These are phyloP conservation scores for Gaeumannomyces tritici DNA, from an alignment of 2,329 filamentous ascomycete genomes.

Conservation along the genomic window DNA sequence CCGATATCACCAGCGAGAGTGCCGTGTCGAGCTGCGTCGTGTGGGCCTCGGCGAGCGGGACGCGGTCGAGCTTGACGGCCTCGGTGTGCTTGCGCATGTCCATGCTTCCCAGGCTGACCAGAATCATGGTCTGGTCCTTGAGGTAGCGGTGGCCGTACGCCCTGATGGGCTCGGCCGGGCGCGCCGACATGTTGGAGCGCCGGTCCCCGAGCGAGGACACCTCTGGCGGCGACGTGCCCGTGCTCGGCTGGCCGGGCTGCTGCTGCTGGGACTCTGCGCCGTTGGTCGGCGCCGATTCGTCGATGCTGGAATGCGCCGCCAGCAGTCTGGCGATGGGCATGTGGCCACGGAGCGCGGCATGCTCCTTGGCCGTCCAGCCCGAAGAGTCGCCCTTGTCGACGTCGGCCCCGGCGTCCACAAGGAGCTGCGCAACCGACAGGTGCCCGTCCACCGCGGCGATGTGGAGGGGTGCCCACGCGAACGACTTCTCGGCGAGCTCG, in stretches of 20 bases:
- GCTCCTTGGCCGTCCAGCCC: constrained; percentile 90
- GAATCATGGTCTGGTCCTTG: constrained; percentile 75
- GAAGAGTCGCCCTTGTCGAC: constrained; percentile 69
- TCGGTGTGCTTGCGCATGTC: constrained; percentile 76
- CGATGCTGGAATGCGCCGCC: constrained; percentile 35
- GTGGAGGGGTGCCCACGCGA: constrained; percentile 92
- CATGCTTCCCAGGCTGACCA: constrained; percentile 92
- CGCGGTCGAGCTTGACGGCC: constrained; percentile 78
- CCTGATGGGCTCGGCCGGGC: constrained; percentile 71
- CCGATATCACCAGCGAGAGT: constrained; percentile 82
- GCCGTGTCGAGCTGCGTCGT: constrained; percentile 91
- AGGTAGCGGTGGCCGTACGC: constrained; percentile 94
- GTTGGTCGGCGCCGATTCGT: constrained; percentile 14
- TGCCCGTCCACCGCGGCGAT: constrained; percentile 87
- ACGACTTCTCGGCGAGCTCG: constrained; percentile 72
- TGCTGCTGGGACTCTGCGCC: neutral
- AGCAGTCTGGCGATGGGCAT: constrained; percentile 68
- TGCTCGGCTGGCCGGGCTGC: constrained; percentile 3
- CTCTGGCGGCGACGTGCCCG: constrained; percentile 34
- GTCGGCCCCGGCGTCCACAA: constrained; percentile 71
- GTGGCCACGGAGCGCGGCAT: constrained; percentile 84
- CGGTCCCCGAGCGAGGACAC: constrained; percentile 53
- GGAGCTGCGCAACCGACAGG: constrained; percentile 60
- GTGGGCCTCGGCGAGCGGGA: constrained; percentile 80
- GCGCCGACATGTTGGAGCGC: constrained; percentile 39